These are phyloP conservation scores for Termitomyces sp. DNA, from an alignment of 768 basidiomycete species.

Conservation along the genomic window DNA sequence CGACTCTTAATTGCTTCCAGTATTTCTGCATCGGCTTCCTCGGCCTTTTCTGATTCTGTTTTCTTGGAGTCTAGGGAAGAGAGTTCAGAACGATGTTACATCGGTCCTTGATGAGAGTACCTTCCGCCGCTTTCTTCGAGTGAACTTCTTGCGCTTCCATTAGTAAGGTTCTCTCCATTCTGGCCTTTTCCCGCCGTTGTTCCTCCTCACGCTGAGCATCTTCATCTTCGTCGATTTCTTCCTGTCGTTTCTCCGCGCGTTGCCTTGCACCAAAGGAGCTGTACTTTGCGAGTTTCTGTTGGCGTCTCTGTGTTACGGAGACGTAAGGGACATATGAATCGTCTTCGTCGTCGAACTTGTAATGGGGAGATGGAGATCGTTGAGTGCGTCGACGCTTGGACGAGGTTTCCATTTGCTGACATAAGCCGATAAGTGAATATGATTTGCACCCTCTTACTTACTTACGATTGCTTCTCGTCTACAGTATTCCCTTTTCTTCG, in stretches of 20 bases:
- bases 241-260: slow-evolving; percentile 45
- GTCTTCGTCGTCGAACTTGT: slow-evolving; percentile 62
- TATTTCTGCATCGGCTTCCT: slow-evolving; percentile 89
- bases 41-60: slow-evolving; percentile 79
- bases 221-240: slow-evolving; percentile 68
- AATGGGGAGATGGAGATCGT: slow-evolving; percentile 58
- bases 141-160: slow-evolving; percentile 97
- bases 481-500: too few species aligned
- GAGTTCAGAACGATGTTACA: not conserved
- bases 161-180: slow-evolving; percentile 85
- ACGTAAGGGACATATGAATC: slow-evolving; percentile 82
- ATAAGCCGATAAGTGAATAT: too few species aligned
- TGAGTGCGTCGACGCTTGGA: slow-evolving; percentile 52
- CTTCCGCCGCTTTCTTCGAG: slow-evolving; percentile 75
- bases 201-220: slow-evolving; percentile 84
- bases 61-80: slow-evolving; percentile 71
- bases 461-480: too few species aligned
- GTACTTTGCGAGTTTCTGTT: slow-evolving; percentile 77
- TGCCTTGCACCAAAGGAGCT: slow-evolving; percentile 58
- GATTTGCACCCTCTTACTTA: too few species aligned
- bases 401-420: slow-evolving; percentile 33
- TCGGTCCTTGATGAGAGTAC: slow-evolving; percentile 32
- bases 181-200: slow-evolving; percentile 62
- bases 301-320: slow-evolving; percentile 81
- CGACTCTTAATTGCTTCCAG: slow-evolving; percentile 89